Conservation (phyloP, 2,329 filamentous ascomycete genomes). For the Fusarium bactridioides region DNA sequence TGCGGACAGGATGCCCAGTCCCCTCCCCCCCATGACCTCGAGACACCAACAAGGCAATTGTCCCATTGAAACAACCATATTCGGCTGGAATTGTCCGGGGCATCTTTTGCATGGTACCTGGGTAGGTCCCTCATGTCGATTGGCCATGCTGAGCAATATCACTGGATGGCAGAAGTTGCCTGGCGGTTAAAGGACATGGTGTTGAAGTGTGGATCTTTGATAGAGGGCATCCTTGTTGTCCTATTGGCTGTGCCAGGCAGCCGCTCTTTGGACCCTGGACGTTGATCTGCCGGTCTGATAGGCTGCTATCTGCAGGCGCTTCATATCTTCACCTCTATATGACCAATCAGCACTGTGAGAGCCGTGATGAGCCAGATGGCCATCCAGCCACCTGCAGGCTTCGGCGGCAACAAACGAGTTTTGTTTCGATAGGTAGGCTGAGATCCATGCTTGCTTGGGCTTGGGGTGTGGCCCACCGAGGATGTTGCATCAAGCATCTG, state of each 20-base stretch:
- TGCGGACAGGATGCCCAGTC: conserved; percentile 10
- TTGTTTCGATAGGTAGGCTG: conserved; percentile 41
- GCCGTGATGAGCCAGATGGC: conserved; percentile 48
- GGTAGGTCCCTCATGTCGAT: conserved; percentile 16
- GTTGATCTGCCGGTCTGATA: conserved; percentile 37
- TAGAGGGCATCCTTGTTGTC: conserved; percentile 14
- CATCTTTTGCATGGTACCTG: conserved; percentile 23
- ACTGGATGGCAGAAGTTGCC: conserved; percentile 20
- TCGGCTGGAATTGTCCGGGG: conserved; percentile 20
- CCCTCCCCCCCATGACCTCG: conserved; percentile 6
- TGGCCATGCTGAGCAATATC: conserved; percentile 12
- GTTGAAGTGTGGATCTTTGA: conserved; percentile 34
- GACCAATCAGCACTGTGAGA: conserved; percentile 49
- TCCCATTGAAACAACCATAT: conserved; percentile 8
- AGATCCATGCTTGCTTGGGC: conserved; percentile 5
- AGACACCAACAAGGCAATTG: conserved; percentile 1
- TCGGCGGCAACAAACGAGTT: conserved; percentile 54
- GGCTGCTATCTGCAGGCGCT: conserved; percentile 36
- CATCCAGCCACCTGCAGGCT: conserved; percentile 50
- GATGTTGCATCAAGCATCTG: conserved; percentile 15
- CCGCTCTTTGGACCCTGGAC: conserved; percentile 26
- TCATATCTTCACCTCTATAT: conserved; percentile 27
- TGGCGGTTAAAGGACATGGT: conserved; percentile 35
- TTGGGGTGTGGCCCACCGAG: conserved; percentile 9
- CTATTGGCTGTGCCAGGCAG: conserved; percentile 30